These are phyloP conservation scores for Fusarium protoensiforme DNA, from an alignment of 2,329 filamentous ascomycete genomes.

Conservation along the genomic window DNA sequence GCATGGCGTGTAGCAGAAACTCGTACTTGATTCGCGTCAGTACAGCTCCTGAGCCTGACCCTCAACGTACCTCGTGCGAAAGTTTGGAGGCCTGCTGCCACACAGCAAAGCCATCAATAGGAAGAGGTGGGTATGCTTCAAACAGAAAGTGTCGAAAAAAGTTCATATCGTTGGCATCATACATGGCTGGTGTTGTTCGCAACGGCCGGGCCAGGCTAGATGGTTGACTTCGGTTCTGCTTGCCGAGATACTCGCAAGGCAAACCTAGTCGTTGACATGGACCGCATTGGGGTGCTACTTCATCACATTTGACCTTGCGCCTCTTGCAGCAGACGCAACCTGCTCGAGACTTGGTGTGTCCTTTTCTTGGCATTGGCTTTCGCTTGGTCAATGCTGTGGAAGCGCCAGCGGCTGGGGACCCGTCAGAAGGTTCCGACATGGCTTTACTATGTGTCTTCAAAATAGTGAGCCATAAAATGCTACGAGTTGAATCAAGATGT, in stretches of 20 bases:
- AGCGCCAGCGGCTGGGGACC: background rate
- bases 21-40: conserved; percentile 45
- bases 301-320: conserved; percentile 59
- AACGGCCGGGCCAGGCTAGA: conserved; percentile 23
- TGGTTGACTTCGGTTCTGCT: background rate
- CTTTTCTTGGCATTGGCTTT: conserved; percentile 48
- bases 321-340: conserved; percentile 49
- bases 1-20: conserved; percentile 55
- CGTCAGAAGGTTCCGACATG: conserved; percentile 5
- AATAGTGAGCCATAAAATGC: background rate
- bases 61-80: conserved; percentile 48
- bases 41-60: background rate
- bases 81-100: conserved; percentile 53
- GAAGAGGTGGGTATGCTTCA: conserved; percentile 55
- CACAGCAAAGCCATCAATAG: conserved; percentile 48
- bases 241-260: conserved; percentile 47
- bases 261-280: conserved; percentile 51
- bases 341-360: conserved; percentile 49
- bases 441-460: background rate
- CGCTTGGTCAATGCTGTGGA: conserved; percentile 29
- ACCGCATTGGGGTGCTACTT: conserved; percentile 49
- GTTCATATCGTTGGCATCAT: conserved; percentile 58
- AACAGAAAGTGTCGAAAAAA: conserved; percentile 65
- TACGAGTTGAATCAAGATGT: background rate
- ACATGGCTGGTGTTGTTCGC: conserved; percentile 42